These are phyloP conservation scores for Cystofilobasidium capitatum DNA, from an alignment of 768 basidiomycete genomes.

Conservation along the genomic window DNA sequence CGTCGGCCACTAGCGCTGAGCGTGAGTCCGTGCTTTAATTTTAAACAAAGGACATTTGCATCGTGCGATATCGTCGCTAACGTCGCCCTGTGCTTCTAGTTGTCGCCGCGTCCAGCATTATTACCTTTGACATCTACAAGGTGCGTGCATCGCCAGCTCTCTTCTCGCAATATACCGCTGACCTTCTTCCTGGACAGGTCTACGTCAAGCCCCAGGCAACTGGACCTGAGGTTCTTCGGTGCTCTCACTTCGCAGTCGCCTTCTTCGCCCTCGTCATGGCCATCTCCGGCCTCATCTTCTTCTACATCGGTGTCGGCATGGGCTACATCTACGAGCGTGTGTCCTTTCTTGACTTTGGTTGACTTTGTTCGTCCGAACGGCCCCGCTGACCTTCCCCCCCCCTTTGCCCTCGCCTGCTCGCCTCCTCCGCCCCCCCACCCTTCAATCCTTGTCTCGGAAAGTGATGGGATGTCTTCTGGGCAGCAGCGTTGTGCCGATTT, in stretches of 20 bases:
- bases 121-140: constrained; percentile 62
- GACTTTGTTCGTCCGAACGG: not conserved
- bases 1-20: constrained; percentile 71
- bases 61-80: not conserved
- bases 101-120: constrained; percentile 73
- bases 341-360: not conserved
- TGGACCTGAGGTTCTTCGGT: constrained; percentile 49
- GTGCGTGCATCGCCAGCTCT: no score
- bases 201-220: constrained; percentile 77
- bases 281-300: constrained; percentile 74
- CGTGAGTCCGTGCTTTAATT: constrained; percentile 22
- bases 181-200: no score
- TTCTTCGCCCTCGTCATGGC: constrained; percentile 51
- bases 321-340: constrained; percentile 25
- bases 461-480: constrained; percentile 44
- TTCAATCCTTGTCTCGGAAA: no score
- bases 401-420: no score
- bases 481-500: constrained; percentile 76
- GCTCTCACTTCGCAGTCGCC: constrained; percentile 53
- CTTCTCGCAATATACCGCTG: no score
- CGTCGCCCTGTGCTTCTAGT: not conserved
- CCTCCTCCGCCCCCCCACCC: no score
- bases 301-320: constrained; percentile 56
- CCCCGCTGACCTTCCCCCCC: no score
- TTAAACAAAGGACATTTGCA: not conserved